Evolutionary conservation across 2,329 filamentous ascomycete species (phyloP).

Genomic region (Calycina marina): DNA sequence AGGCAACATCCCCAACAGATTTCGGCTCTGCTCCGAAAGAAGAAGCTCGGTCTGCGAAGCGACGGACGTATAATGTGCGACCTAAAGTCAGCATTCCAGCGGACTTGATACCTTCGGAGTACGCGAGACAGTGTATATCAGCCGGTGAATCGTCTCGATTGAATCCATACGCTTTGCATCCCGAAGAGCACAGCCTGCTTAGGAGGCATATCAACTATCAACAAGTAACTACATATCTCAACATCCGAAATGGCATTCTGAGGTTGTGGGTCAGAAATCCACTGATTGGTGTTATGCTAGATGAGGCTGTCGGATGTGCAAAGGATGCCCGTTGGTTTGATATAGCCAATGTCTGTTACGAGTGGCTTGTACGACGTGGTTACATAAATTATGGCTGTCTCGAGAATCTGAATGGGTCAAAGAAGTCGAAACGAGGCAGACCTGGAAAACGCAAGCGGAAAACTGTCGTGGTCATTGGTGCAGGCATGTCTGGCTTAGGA

Average conservation of each 20-base stretch:
- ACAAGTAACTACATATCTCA: constrained; percentile 90
- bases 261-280: constrained; percentile 82
- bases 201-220: constrained; percentile 69
- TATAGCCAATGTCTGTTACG: constrained; percentile 73
- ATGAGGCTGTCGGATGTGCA: constrained; percentile 83
- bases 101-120: constrained; percentile 56
- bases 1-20: constrained; percentile 46
- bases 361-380: constrained; percentile 81
- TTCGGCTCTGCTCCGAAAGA: constrained; percentile 25
- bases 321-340: constrained; percentile 81
- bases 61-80: constrained; percentile 40
- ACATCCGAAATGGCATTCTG: constrained; percentile 88
- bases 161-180: constrained; percentile 77
- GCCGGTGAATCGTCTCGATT: constrained; percentile 82
- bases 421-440: constrained; percentile 22
- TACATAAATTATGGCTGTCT: constrained; percentile 97
- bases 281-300: constrained; percentile 61
- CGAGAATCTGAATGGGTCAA: constrained; percentile 35
- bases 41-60: constrained; percentile 14
- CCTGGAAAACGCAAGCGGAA: constrained; percentile 38
- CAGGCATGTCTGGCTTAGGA: constrained; percentile 84
- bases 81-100: constrained; percentile 75
- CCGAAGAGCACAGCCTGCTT: constrained; percentile 68
- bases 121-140: constrained; percentile 80
- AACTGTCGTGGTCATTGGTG: constrained; percentile 76